A percentile compares a stretch with the other conserved stretches of the same genome.
These are phyloP conservation scores for Aristolochia contorta DNA, from an alignment of 164 flowering plant species.

Conservation along the genomic window DNA sequence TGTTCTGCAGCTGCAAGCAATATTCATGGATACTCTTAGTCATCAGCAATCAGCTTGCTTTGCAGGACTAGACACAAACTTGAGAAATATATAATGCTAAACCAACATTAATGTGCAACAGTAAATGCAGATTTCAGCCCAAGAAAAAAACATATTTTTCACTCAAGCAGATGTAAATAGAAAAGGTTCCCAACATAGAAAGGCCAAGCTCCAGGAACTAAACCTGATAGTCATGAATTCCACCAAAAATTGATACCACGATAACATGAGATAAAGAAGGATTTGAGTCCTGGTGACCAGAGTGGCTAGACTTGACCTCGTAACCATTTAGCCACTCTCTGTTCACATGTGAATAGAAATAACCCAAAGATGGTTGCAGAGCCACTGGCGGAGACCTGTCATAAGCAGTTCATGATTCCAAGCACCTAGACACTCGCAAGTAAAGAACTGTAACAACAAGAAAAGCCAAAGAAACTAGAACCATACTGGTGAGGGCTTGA, in stretches of 20 bases:
- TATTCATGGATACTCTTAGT: too few species aligned
- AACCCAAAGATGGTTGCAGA: slow-evolving; percentile 92
- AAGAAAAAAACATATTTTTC: too few species aligned
- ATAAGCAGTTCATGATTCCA: slow-evolving; percentile 9
- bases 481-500: slow-evolving; percentile 94
- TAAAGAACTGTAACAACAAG: slow-evolving; percentile 1
- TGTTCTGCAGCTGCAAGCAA: too few species aligned
- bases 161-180: too few species aligned
- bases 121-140: too few species aligned
- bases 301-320: slow-evolving; percentile 39
- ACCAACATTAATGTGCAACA: too few species aligned
- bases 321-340: slow-evolving; percentile 79
- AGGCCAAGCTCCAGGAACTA: neutral
- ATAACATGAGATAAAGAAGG: slow-evolving; percentile 60
- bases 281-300: slow-evolving; percentile 41
- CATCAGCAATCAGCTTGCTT: too few species aligned
- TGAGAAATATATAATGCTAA: too few species aligned
- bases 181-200: too few species aligned
- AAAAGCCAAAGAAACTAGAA: slow-evolving; percentile 4
- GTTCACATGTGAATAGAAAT: slow-evolving; percentile 71
- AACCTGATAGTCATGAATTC: slow-evolving; percentile 90
- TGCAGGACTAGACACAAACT: too few species aligned
- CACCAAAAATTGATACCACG: slow-evolving; percentile 85
- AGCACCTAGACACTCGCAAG: neutral
- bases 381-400: slow-evolving; percentile 88